A percentile compares a stretch with the other conserved stretches of the same genome.
phyloP scores from a whole-genome alignment of 768 basidiomycete genomes.

The Cyclocybe aegerita region DNA sequence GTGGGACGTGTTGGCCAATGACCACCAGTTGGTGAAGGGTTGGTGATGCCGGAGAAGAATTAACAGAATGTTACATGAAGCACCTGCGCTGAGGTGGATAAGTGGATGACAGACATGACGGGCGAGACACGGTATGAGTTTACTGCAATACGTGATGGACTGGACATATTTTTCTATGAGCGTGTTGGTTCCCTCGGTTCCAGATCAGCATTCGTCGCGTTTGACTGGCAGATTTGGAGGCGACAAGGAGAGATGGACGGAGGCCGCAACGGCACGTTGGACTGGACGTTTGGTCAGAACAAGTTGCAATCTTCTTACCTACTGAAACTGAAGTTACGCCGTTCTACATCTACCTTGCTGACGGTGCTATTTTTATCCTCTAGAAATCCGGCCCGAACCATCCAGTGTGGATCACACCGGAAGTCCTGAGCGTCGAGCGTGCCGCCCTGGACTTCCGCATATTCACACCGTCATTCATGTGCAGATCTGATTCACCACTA shows the following conservation, averaged over 20 bases:
- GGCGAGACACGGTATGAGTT: slow-evolving; percentile 20
- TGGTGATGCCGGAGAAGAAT: slow-evolving; percentile 5
- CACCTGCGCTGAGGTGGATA: slow-evolving; percentile 20
- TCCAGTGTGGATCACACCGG: no score
- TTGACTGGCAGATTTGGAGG: slow-evolving; percentile 39
- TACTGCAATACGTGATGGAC: slow-evolving; percentile 35
- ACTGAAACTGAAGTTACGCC: no score
- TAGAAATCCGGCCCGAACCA: no score
- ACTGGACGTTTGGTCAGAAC: no score
- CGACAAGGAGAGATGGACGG: slow-evolving; percentile 36
- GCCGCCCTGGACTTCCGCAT: no score
- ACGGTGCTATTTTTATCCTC: no score
- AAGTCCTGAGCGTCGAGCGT: no score
- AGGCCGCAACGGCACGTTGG: slow-evolving; percentile 13
- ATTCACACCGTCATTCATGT: no score
- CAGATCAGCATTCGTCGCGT: slow-evolving; percentile 28
- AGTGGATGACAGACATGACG: neutral
- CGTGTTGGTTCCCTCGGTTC: slow-evolving; percentile 24
- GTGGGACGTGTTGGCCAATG: neutral
- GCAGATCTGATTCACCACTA: no score
- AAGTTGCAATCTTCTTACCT: no score
- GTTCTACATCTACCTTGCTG: no score
- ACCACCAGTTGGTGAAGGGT: slow-evolving; percentile 4
- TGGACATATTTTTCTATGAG: slow-evolving; percentile 36
- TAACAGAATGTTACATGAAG: slow-evolving; percentile 14